phyloP scores from a whole-genome alignment of 495 filamentous ascomycete species.

The Aspergillus carlsbadensis region DNA sequence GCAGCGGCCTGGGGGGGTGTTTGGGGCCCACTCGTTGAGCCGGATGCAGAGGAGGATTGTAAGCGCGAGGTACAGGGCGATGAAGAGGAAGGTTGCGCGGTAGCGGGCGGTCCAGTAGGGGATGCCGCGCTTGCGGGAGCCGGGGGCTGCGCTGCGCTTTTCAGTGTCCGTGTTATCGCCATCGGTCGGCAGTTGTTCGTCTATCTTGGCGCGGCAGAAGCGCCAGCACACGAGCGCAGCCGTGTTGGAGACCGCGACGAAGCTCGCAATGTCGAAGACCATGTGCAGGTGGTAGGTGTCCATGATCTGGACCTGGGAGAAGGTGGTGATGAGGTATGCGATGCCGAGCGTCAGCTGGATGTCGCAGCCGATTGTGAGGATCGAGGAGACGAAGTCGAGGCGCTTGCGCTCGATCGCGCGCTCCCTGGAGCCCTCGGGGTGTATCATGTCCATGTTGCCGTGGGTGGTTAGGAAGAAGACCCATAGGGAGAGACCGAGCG shows the following conservation, averaged over 20 bases:
- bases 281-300: slow-evolving; percentile 36
- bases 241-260: slow-evolving; percentile 36
- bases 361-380: slow-evolving; percentile 37
- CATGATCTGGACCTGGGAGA: slow-evolving; percentile 20
- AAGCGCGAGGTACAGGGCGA: slow-evolving; percentile 27
- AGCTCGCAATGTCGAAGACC: slow-evolving; percentile 35
- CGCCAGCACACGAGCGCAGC: slow-evolving; percentile 37
- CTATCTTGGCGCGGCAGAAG: slow-evolving; percentile 20
- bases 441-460: slow-evolving; percentile 32
- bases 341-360: slow-evolving; percentile 26
- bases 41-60: slow-evolving; percentile 31
- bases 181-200: not conserved
- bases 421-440: slow-evolving; percentile 27
- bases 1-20: slow-evolving; percentile 24
- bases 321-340: slow-evolving; percentile 29
- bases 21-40: slow-evolving; percentile 27
- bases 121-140: not conserved
- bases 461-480: slow-evolving; percentile 43
- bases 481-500: slow-evolving; percentile 32
- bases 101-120: slow-evolving; percentile 23
- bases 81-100: slow-evolving; percentile 29
- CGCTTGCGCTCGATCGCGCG: slow-evolving; percentile 30
- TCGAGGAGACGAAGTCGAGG: slow-evolving; percentile 30
- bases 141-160: not conserved
- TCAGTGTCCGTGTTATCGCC: not conserved